Evolutionary conservation across 441 rosid species (phyloP).

Genomic region (Daphne laureola): DNA sequence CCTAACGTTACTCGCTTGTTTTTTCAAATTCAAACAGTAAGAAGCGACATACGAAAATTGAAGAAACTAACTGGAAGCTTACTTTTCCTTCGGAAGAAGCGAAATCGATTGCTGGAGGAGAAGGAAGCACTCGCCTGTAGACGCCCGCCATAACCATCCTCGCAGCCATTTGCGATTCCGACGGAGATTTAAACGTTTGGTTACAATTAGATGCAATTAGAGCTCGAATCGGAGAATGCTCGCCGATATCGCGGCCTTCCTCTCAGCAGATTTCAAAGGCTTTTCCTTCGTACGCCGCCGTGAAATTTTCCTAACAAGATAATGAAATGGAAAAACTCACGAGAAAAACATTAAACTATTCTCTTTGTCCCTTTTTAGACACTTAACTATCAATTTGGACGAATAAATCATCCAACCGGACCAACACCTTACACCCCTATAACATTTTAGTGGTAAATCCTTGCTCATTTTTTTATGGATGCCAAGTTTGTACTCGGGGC

Average conservation of each 20-base stretch:
- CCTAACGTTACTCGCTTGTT: background rate
- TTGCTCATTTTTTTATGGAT: too few species aligned
- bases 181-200: background rate
- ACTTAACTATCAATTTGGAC: too few species aligned
- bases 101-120: constrained; percentile 85
- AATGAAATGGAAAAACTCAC: background rate
- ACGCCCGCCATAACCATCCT: constrained; percentile 74
- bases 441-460: too few species aligned
- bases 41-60: background rate
- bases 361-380: too few species aligned
- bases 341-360: too few species aligned
- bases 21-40: background rate
- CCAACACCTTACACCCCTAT: too few species aligned
- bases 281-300: too few species aligned
- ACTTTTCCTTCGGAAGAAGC: constrained; percentile 92
- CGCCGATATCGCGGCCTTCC: too few species aligned
- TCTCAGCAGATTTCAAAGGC: too few species aligned
- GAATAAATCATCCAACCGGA: too few species aligned
- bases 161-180: background rate
- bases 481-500: too few species aligned
- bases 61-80: background rate
- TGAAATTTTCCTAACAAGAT: background rate
- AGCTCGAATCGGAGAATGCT: background rate
- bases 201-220: background rate
- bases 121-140: constrained; percentile 66